Base-by-base conservation (phyloP, 2,329 filamentous ascomycete genomes). In the Cordyceps tenuipes region DNA sequence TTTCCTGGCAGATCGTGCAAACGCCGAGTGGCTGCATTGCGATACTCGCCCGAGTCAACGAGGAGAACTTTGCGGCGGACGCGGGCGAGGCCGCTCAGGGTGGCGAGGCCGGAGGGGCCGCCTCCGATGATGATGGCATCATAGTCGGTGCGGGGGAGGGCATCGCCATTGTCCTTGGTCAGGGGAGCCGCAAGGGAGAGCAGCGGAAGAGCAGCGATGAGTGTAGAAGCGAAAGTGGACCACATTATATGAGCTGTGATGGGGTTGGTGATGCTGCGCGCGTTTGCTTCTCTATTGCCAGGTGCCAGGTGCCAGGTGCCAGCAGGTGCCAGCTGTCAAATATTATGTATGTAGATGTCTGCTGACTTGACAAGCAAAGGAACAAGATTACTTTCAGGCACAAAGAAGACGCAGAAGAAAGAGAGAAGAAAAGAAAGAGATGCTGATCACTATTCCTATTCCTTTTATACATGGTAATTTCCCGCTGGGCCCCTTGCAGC, bases 1-100 rank as follows among this genome's bases (percentile, higher is more conserved):
- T 77, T 81, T 3, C 82, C 82, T 29, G 85, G 73, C 0, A 86
- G 79, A 66, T 86, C 83, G 68, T 86, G 83, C 76, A 85, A 80
- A 63, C 83, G 77, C 15, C 82, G 71, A 0, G 83, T 85, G 0
- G 76, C 71, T 1, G 57, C 75, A 66, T 86, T 86, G 56, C 83
- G 79, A 64, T 86, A 86, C 34, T 77, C 72, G 13, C 77, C 79
- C 21, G 80, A 83, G 67, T 86, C 83, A 57, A 86, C 79, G 47
- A 86, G 68, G 8, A 85, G 70, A 0, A 79, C 77, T 6, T 76
- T 79, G 15, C 82, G 75, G 13, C 78, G 76, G 15, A 86, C 82
- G 17, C 83, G 80, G 7, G 79, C 82, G n/a, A 86, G 75, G 47
- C 78, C 82, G 60, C 82, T 85, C 54, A 82, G 64, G 1, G 77